A percentile compares a stretch with the other conserved stretches of the same genome.
Conservation (phyloP, 2,329 filamentous ascomycete species). For the Arthroderma uncinatum region DNA sequence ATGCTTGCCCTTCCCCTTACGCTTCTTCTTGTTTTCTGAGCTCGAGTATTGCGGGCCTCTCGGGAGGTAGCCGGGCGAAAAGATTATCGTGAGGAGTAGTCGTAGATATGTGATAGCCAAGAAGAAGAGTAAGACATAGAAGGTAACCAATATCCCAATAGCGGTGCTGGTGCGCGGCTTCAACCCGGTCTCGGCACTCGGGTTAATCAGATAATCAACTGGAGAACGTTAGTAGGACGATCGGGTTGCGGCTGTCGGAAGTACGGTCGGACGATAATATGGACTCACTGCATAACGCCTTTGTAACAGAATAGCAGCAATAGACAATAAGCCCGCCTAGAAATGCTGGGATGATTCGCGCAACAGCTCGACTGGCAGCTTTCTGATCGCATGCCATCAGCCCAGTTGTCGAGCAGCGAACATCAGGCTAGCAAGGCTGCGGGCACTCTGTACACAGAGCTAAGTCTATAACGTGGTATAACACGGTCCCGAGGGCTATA, state of each 20-base stretch:
- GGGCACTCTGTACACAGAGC: neutral
- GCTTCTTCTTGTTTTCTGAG: constrained; percentile 16
- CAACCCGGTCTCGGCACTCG: constrained; percentile 27
- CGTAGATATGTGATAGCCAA: constrained; percentile 60
- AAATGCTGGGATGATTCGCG: constrained; percentile 58
- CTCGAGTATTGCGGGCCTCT: constrained; percentile 40
- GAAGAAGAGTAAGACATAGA: constrained; percentile 59
- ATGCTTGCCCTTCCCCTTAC: constrained; percentile 2
- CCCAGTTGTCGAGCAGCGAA: constrained; percentile 7
- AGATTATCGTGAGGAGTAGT: constrained; percentile 55
- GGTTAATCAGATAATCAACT: constrained; percentile 62
- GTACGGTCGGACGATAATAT: neutral
- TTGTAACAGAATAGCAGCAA: constrained; percentile 59
- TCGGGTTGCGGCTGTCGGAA: neutral
- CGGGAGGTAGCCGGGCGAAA: constrained; percentile 63
- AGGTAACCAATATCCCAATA: constrained; percentile 59
- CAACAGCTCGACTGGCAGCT: constrained; percentile 47
- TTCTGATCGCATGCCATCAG: constrained; percentile 30
- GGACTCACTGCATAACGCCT: constrained; percentile 54
- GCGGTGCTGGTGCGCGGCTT: constrained; percentile 45
- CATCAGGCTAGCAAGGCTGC: neutral
- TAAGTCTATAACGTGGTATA: neutral
- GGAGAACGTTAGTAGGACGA: constrained; percentile 6
- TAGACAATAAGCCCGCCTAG: constrained; percentile 57
- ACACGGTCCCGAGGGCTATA: neutral